Conservation (phyloP, 208 protist genomes). For the Acanthamoeba divionensis region DNA sequence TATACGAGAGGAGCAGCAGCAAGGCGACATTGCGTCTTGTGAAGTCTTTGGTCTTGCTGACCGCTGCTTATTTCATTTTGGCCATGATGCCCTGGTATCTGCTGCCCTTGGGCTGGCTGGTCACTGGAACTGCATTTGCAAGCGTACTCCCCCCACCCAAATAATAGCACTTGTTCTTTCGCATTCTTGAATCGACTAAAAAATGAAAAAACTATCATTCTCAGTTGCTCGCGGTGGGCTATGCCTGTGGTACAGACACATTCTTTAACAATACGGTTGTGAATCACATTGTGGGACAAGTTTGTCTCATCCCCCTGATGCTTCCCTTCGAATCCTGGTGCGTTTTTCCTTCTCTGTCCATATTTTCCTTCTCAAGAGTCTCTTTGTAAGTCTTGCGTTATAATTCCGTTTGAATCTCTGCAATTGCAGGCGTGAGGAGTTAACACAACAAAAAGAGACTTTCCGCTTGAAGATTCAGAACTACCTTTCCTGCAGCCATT, state of each 20-base stretch:
- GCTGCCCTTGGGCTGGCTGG: conserved; percentile 63
- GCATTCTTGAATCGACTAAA: background rate
- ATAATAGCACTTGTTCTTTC: background rate
- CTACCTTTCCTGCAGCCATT: conserved; percentile 5
- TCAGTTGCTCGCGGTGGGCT: conserved; percentile 60
- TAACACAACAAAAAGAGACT: conserved; percentile 48
- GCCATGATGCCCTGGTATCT: conserved; percentile 56
- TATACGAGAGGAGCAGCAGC: conserved; percentile 38
- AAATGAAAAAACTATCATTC: conserved; percentile 7
- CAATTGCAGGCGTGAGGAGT: background rate
- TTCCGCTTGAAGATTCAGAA: background rate
- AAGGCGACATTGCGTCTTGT: conserved; percentile 28
- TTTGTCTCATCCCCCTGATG: conserved; percentile 35
- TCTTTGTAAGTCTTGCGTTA: background rate
- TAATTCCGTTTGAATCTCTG: background rate
- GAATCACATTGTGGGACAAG: conserved; percentile 47
- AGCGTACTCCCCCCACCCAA: background rate
- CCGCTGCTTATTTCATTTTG: background rate
- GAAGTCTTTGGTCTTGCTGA: background rate
- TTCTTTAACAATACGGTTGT: conserved; percentile 59
- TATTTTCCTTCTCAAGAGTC: background rate
- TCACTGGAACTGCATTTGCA: conserved; percentile 59
- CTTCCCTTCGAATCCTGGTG: conserved; percentile 36
- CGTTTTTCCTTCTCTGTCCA: background rate
- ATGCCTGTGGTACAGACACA: conserved; percentile 58